Evolutionary conservation across 148 eudicot genomes (phyloP).

Genomic region (Rhododendron williamsianum): DNA sequence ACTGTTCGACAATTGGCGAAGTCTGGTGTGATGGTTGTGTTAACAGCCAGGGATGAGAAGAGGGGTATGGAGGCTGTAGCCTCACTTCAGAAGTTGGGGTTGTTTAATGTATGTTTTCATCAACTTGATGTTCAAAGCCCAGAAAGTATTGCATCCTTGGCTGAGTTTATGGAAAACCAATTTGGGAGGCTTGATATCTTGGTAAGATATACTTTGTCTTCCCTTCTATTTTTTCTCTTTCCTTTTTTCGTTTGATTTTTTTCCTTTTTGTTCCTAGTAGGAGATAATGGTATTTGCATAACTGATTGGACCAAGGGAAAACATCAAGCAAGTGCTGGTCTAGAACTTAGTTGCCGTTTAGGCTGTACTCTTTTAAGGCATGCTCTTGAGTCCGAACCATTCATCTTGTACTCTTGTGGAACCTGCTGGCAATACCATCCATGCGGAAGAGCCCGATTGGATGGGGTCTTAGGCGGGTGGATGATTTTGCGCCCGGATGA

Average conservation of each 20-base stretch:
- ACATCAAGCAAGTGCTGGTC: neutral
- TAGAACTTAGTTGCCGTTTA: neutral
- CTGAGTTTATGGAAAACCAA: constrained; percentile 18
- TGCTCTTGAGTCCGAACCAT: neutral
- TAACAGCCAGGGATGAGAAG: constrained; percentile 42
- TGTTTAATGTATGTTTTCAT: constrained; percentile 37
- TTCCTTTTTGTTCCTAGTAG: neutral
- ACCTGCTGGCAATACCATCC: neutral
- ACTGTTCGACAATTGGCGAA: constrained; percentile 37
- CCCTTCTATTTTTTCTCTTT: neutral
- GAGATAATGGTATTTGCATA: neutral
- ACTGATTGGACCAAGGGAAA: neutral
- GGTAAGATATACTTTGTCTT: constrained; percentile 20
- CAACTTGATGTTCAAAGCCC: constrained; percentile 48
- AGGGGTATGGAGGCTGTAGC: constrained; percentile 37
- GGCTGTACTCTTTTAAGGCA: neutral
- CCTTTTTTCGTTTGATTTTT: neutral
- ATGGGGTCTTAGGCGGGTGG: too few species aligned
- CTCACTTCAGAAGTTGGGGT: constrained; percentile 22
- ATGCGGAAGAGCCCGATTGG: neutral
- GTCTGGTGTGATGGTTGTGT: constrained; percentile 33
- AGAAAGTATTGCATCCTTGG: constrained; percentile 31
- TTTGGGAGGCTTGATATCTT: constrained; percentile 46
- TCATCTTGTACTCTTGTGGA: neutral
- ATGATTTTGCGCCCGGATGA: too few species aligned